Conservation (phyloP, 805 yeast genomes). For the Yarrowia sp. region DNA sequence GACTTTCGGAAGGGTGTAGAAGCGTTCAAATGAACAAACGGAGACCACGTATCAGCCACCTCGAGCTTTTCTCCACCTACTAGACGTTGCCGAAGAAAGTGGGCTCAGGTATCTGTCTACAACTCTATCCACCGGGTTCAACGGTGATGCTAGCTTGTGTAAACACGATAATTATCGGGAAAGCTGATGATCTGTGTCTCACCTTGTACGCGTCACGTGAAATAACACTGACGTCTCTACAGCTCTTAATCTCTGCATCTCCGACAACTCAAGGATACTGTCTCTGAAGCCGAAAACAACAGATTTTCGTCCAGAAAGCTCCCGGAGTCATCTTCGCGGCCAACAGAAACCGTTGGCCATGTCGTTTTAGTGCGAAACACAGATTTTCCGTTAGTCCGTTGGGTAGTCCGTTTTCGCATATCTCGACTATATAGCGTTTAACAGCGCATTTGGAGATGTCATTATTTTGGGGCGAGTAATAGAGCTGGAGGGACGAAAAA, state of each 20-base stretch:
- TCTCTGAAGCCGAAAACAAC: not conserved
- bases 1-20: too few relatives aligned
- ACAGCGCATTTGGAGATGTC: not conserved
- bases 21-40: too few relatives aligned
- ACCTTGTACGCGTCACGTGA: not conserved
- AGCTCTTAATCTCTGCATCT: conserved; percentile 3
- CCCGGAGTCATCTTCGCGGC: not conserved
- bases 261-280: not conserved
- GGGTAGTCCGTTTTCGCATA: conserved; percentile 25
- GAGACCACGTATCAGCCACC: too few relatives aligned
- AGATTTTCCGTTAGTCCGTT: conserved; percentile 8
- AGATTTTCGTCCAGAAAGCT: not conserved
- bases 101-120: too few relatives aligned
- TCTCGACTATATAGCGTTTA: conserved; percentile 2
- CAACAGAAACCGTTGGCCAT: conserved; percentile 5
- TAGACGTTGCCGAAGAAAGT: too few relatives aligned
- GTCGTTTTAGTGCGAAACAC: conserved; percentile 1
- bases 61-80: too few relatives aligned
- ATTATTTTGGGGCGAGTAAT: not conserved
- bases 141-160: too few relatives aligned
- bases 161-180: too few relatives aligned
- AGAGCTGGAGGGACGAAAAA: not conserved
- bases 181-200: not conserved
- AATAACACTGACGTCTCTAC: too few relatives aligned
- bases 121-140: too few relatives aligned